Evolutionary conservation across 345 rosid species (phyloP).

Genomic region (Garcia nutans): DNA sequence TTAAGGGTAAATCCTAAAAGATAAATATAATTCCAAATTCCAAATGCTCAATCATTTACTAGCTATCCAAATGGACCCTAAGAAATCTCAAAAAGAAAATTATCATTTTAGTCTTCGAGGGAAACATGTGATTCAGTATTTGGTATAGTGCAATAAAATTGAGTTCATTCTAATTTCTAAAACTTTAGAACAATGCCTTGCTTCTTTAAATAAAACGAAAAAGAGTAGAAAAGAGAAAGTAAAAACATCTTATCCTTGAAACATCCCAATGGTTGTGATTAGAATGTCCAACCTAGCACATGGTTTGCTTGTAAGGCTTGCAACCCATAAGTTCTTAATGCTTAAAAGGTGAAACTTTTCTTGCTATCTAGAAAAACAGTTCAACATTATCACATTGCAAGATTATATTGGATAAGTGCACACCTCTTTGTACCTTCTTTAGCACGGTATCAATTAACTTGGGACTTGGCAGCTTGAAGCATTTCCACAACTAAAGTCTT

Average conservation of each 20-base stretch:
- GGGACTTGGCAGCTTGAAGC: conserved; percentile 72
- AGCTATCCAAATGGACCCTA: no score
- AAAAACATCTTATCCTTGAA: not conserved
- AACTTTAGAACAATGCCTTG: no score
- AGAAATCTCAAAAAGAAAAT: not conserved
- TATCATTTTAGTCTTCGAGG: not conserved
- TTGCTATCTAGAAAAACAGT: not conserved
- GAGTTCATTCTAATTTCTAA: not conserved
- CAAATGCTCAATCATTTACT: no score
- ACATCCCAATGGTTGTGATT: not conserved
- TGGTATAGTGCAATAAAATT: not conserved
- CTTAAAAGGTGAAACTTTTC: not conserved
- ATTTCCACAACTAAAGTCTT: conserved; percentile 83
- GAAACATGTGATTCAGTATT: not conserved
- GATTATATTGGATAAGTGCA: not conserved
- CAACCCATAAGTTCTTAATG: not conserved
- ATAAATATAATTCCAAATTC: no score
- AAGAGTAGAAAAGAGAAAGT: not conserved
- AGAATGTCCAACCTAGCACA: not conserved
- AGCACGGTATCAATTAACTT: conserved; percentile 31
- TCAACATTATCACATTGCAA: not conserved
- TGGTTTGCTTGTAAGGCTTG: not conserved
- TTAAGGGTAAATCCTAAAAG: no score
- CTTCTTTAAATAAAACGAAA: no score
- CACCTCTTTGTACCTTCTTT: conserved; percentile 13